These are phyloP conservation scores for Mortierella sp. DNA, from an alignment of 371 early-diverging fungal genomes.

Conservation along the genomic window DNA sequence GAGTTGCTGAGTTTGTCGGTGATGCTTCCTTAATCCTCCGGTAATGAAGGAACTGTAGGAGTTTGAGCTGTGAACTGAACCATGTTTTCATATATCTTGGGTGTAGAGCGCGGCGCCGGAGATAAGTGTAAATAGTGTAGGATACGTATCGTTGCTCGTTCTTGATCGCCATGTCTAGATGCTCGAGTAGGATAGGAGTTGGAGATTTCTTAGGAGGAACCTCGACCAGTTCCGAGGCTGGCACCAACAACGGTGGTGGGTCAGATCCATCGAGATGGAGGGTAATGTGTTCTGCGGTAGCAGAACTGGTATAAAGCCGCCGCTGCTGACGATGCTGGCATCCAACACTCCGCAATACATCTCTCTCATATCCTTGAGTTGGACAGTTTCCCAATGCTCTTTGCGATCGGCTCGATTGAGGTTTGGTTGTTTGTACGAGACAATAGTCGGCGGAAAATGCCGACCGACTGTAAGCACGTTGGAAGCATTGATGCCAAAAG, in stretches of 20 bases:
- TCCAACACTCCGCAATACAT: too few species aligned
- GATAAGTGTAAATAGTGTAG: background rate
- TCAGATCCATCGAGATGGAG: background rate
- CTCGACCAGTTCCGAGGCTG: background rate
- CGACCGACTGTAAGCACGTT: constrained; percentile 30
- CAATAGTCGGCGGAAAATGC: too few species aligned
- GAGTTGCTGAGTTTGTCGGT: too few species aligned
- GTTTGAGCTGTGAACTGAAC: constrained; percentile 18
- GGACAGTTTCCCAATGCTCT: too few species aligned
- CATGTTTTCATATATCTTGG: background rate
- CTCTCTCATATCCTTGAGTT: too few species aligned
- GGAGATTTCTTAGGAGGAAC: too few species aligned
- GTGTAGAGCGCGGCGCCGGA: constrained; percentile 10
- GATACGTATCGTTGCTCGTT: constrained; percentile 12
- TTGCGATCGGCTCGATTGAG: background rate
- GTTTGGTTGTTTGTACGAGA: background rate
- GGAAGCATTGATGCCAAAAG: constrained; percentile 34
- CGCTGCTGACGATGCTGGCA: background rate
- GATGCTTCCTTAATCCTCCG: too few species aligned
- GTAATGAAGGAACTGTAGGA: constrained; percentile 28
- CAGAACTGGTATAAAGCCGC: constrained; percentile 18
- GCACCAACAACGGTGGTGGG: background rate
- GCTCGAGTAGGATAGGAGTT: background rate
- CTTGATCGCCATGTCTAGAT: constrained; percentile 10
- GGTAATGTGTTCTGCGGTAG: constrained; percentile 8